Base-by-base conservation (phyloP, 495 filamentous ascomycete species). In the Hypoxylon intermedium region DNA sequence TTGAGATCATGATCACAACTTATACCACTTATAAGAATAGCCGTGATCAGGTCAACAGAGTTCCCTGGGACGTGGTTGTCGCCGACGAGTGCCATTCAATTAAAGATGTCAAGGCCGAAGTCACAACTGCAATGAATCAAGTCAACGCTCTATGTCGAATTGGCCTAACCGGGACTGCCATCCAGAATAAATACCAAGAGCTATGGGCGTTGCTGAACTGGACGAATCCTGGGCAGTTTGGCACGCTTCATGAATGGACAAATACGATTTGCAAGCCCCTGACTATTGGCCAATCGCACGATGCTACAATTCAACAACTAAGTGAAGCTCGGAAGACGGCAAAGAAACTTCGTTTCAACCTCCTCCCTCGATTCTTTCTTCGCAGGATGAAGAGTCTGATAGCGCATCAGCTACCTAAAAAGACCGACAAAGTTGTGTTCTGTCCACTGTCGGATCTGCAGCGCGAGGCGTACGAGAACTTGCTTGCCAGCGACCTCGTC, bases 141-240 rank as follows among this genome's bases (percentile, higher is more conserved):
- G 79, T 98, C 63, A 98, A 98, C 67, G 84, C 94, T 7, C 83
- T 98, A 19, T 98, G 95, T 66, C 81, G 94, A 18, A 94, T 98
- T 53, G 94, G 94, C 0, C 76, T 98, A 19, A 98, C 95, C 0
- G 94, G 94, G 5, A 98, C 94, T 4, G 95, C 95, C 6, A 97
- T 98, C 13, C 94, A 98, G 58, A 98, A 98, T 71, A 93, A 92
- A 62, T 98, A 98, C 70, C 91, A 97, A 67, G 95, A 98, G 72
- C 82, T 98, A 1, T 98, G 94, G 94, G 94, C 92, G 2, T 79
- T 98, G 2, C 77, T 98, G 9, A 97, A 98, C 74, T 98, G 94
- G 94, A 92, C 92, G 0, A 96, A 96, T 66, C 94, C 94, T 1
- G 95, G 94, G 0, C 77, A 82, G 30, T 87, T 97, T 58, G 94